A percentile compares a stretch with the other conserved stretches of the same genome.
phyloP scores from a whole-genome alignment of 2,329 filamentous ascomycete genomes.

The Lecanicillium sp. region DNA sequence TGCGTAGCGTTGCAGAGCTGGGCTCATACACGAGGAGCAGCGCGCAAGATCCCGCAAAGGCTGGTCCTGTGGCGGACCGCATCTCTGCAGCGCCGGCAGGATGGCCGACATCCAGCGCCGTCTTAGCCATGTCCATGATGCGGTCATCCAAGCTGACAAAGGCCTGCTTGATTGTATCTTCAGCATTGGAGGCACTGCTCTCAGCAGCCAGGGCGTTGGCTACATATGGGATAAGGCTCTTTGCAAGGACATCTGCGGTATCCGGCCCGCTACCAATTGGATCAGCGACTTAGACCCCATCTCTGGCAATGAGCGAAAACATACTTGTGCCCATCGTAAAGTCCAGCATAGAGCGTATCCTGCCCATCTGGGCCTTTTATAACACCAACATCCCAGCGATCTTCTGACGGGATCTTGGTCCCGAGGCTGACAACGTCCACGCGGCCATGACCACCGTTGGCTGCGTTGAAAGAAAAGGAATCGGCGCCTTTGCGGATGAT shows the following conservation, averaged over 20 bases:
- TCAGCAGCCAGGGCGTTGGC: not conserved
- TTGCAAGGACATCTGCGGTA: not conserved
- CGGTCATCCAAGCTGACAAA: not conserved
- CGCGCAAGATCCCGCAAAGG: slow-evolving; percentile 3
- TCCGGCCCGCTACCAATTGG: not conserved
- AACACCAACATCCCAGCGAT: slow-evolving; percentile 1
- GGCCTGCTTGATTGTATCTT: not conserved
- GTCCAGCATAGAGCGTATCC: slow-evolving; percentile 1
- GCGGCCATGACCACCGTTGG: not conserved
- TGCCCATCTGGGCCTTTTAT: not conserved
- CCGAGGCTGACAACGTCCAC: slow-evolving; percentile 4
- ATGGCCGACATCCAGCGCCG: not conserved
- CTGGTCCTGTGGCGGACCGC: not conserved
- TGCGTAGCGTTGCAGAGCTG: not conserved
- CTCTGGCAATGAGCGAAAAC: not conserved
- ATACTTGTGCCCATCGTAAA: slow-evolving; percentile 6
- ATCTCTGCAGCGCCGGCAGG: not conserved
- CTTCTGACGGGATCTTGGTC: not conserved
- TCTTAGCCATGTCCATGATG: not conserved
- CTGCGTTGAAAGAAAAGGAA: not conserved
- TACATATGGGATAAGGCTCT: slow-evolving; percentile 4
- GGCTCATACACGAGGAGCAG: slow-evolving; percentile 1
- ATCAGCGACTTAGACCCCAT: not conserved
- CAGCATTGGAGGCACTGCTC: not conserved
- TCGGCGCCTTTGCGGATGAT: slow-evolving; percentile 1